phyloP scores from a whole-genome alignment of 257 asterid genomes.

The Scutellaria galericulata region DNA sequence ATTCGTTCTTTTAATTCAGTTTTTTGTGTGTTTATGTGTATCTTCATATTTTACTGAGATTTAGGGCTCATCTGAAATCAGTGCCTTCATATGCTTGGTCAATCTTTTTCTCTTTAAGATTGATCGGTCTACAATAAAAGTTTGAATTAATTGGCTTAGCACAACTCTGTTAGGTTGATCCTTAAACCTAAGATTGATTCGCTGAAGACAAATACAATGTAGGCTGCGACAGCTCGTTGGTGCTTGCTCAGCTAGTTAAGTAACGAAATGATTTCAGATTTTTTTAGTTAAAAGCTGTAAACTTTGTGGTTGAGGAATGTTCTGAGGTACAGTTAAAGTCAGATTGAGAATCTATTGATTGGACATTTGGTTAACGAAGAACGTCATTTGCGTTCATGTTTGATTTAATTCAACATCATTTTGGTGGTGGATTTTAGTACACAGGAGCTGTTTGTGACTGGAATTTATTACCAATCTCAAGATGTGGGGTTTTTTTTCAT shows the following conservation, averaged over 20 bases:
- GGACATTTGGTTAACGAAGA: too few species aligned
- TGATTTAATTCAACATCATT: background rate
- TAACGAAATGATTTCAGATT: conserved; percentile 3
- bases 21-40: conserved; percentile 12
- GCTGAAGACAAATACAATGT: too few species aligned
- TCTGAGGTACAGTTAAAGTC: background rate
- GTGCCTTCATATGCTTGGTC: background rate
- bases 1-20: background rate
- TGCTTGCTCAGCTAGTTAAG: background rate
- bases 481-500: background rate
- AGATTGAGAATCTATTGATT: background rate
- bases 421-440: background rate
- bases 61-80: background rate
- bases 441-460: background rate
- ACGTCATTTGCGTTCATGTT: conserved; percentile 11
- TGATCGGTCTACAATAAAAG: background rate
- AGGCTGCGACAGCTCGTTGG: conserved; percentile 2
- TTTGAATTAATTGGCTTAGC: background rate
- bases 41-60: background rate
- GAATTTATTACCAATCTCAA: background rate
- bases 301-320: conserved; percentile 12
- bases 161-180: background rate
- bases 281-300: background rate
- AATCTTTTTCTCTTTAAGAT: background rate
- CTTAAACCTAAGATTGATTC: background rate